Percentiles rank a stretch among this genome's conserved stretches.
Conservation (phyloP, 352 stramenopile species). For the Halophytophthora batemanensis region DNA sequence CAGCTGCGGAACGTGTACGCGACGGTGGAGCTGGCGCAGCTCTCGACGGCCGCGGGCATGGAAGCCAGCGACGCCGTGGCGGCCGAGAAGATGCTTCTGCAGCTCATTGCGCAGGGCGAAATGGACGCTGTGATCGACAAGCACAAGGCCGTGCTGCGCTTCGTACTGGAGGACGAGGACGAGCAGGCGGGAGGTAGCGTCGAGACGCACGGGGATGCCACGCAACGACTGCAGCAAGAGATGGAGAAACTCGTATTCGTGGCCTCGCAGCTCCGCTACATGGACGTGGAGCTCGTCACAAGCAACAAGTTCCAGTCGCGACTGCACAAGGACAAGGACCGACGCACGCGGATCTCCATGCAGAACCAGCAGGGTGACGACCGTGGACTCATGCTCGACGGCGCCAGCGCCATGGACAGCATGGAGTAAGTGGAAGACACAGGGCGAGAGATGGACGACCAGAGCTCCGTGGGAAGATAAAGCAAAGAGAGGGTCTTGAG, state of each 20-base stretch:
- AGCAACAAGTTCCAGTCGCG: conserved; percentile 76
- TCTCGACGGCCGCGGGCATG: conserved; percentile 49
- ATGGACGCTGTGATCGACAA: conserved; percentile 73
- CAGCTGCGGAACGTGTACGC: conserved; percentile 78
- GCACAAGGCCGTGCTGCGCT: conserved; percentile 75
- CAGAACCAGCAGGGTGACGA: conserved; percentile 51
- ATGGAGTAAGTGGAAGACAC: conserved; percentile 33
- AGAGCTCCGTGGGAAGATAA: no score
- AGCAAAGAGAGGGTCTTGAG: no score
- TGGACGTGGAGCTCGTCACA: conserved; percentile 82
- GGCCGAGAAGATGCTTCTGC: conserved; percentile 63
- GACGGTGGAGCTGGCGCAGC: conserved; percentile 64
- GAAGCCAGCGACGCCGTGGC: conserved; percentile 24
- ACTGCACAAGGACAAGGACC: conserved; percentile 76
- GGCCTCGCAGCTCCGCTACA: conserved; percentile 59
- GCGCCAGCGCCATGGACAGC: conserved; percentile 47
- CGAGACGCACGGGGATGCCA: conserved; percentile 41
- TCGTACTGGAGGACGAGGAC: conserved; percentile 64
- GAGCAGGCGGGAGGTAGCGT: conserved; percentile 11
- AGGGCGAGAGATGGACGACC: neutral
- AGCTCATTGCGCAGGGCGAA: conserved; percentile 46
- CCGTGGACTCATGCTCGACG: conserved; percentile 25
- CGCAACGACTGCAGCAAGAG: conserved; percentile 54
- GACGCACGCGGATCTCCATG: conserved; percentile 42
- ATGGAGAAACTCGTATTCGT: conserved; percentile 75